Evolutionary conservation across 1,284 basidiomycete species (phyloP), one percentile per base, ranked within the genome.

Genomic region (Hypsizygus ulmarius): DNA sequence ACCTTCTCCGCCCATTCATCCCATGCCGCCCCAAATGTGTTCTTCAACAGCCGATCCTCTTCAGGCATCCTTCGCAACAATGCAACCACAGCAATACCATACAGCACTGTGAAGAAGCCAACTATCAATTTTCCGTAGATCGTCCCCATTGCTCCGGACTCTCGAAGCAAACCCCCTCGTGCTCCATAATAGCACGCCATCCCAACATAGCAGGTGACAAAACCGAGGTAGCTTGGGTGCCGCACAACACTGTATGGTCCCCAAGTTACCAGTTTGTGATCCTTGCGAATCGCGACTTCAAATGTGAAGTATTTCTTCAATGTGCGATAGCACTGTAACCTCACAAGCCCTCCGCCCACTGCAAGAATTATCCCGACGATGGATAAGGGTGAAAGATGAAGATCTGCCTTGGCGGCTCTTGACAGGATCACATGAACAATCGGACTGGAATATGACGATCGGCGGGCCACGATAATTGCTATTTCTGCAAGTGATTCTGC

Each of bases 221-320:
- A 16, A 19, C 35, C 60, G 3, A 54, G 54, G 37, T 57, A 59
- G 14, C 25, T 15, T 5, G 57, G 55, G 38, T 59, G 57, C 2
- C 55, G 55, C 9, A 59, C 46, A 19, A 49, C 19, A 9, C 45
- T 28, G 9, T 58, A 59, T 2, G 54, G 56, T 0, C 58, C 54
- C 3, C 30, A 30, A 2, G 50, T 58, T 11, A 59, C 15, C 10
- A 59, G 45, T 25, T 30, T 41, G 47, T 59, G 58, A 14, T 53
- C 34, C 1, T 48, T 14, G 0, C 45, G 50, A 21, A 59, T 76
- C 72, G 39, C 32, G 12, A 54, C 62, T 62, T 55, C 45, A 15
- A 55, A 53, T 2, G 51, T 53, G 42, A 35, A 50, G 19, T 48
- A 43, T 8, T 45, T 11, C 5, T 35, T 14, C 11, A 55, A 29